Percentiles rank a stretch among this genome's conserved stretches.
Conservation (phyloP, 495 filamentous ascomycete species). For the Aspergillus wentii region DNA sequence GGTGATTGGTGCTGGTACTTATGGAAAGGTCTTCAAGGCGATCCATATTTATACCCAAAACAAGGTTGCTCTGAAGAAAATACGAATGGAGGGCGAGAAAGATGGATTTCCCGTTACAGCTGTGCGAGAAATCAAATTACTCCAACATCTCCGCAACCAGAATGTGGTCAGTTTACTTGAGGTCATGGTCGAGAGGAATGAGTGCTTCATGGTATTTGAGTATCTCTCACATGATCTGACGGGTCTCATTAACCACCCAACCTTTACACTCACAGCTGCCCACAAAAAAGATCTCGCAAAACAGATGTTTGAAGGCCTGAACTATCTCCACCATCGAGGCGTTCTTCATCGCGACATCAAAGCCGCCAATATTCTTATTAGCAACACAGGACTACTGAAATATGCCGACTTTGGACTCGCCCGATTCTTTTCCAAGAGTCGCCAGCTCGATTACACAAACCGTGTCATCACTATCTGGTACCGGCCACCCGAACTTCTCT, state of each 20-base stretch:
- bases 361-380: slow-evolving; percentile 91
- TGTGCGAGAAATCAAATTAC: slow-evolving; percentile 91
- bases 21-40: slow-evolving; percentile 98
- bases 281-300: slow-evolving; percentile 93
- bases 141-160: slow-evolving; percentile 85
- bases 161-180: slow-evolving; percentile 81
- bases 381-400: slow-evolving; percentile 81
- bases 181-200: slow-evolving; percentile 97
- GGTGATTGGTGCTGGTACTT: slow-evolving; percentile 88
- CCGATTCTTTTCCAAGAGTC: slow-evolving; percentile 92
- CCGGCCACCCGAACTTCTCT: slow-evolving; percentile 82
- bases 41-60: slow-evolving; percentile 89
- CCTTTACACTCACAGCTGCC: slow-evolving; percentile 75
- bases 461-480: slow-evolving; percentile 98
- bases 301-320: slow-evolving; percentile 90
- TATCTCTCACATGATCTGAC: slow-evolving; percentile 95
- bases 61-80: slow-evolving; percentile 88
- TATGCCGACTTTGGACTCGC: slow-evolving; percentile 95
- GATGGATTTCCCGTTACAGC: slow-evolving; percentile 98
- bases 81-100: slow-evolving; percentile 93
- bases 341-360: slow-evolving; percentile 96
- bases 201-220: slow-evolving; percentile 99
- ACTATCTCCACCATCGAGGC: slow-evolving; percentile 89
- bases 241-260: slow-evolving; percentile 86
- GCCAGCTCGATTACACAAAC: slow-evolving; percentile 95